phyloP scores from a whole-genome alignment of 2,329 filamentous ascomycete genomes.

The Paracoccidioides lutzii region DNA sequence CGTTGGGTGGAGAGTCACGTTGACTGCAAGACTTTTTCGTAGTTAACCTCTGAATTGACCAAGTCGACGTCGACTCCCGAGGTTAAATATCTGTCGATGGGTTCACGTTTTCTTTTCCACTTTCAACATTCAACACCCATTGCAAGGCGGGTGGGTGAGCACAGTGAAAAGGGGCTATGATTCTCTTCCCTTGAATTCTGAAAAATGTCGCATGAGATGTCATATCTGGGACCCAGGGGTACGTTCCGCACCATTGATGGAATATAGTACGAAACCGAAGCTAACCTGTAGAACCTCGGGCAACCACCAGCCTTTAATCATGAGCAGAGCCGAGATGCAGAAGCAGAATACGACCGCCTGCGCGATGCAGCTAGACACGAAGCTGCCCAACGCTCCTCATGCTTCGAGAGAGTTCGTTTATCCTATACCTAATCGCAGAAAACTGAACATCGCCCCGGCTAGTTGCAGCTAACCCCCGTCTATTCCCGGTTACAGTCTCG shows the following conservation, averaged over 20 bases:
- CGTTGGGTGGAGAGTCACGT: too few relatives aligned
- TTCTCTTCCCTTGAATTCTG: background rate
- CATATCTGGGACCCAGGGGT: constrained; percentile 30
- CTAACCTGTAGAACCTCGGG: too few relatives aligned
- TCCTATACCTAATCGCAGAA: background rate
- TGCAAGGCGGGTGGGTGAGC: background rate
- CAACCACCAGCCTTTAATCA: constrained; percentile 59
- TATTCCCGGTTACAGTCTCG: constrained; percentile 40
- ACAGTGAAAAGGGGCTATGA: background rate
- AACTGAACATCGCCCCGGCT: background rate
- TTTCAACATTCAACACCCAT: too few relatives aligned
- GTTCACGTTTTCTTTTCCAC: too few relatives aligned
- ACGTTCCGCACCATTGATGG: constrained; percentile 8
- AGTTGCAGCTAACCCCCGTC: background rate
- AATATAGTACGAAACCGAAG: background rate
- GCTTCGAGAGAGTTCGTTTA: constrained; percentile 54
- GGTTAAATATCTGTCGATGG: too few relatives aligned
- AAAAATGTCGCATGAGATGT: constrained; percentile 32
- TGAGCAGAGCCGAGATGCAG: constrained; percentile 50
- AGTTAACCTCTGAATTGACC: too few relatives aligned
- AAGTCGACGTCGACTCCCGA: too few relatives aligned
- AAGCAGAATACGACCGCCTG: constrained; percentile 84
- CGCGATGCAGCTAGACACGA: constrained; percentile 72
- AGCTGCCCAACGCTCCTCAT: constrained; percentile 62
- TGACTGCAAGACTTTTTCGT: too few relatives aligned